Evolutionary conservation across 305 asterid species (phyloP), one percentile per base, ranked within the genome.

Genomic region (Fraxinus sp.): DNA sequence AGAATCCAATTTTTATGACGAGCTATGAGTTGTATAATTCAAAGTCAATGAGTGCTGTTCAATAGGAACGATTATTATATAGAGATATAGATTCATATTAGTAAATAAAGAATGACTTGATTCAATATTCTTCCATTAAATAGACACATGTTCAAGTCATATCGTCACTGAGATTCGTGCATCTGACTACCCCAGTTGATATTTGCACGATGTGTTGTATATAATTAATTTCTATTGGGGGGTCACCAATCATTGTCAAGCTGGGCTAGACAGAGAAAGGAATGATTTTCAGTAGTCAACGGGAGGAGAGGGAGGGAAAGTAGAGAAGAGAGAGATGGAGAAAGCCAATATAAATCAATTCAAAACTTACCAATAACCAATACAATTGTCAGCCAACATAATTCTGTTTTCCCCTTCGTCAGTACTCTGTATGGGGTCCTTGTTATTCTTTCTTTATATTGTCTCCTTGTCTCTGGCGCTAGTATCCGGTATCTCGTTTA

Each of bases 361-460:
- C 89, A 83, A 81, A 77, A 82, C 33, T 75, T 35, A 36, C 77
- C 43, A 41, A 14, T 46, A 13, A 46, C 18, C 18, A 46, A 32
- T 78, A 16, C 83, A 79, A 20, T 59, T 78, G 39, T 71, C 80
- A 75, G 14, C 66, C 85, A 7, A 26, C 57, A 84, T 52, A n/a
- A 87, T 82, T 80, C 74, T 75, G 32, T 81, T 83, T 77, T 72
- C 83, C 81, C 75, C n/a, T 62, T 80, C 80, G 10, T 62, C 71
- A 70, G n/a, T 81, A 22, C 39, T n/a, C 70, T 41, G 78, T 74
- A 93, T 91, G 96, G 96, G 78, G 77, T 86, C 84, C 77, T 75
- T 87, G 79, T 57, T 88, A 3, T 59, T 87, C 76, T 76, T 86
- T 78, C 85, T 90, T 62, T 28, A 4, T 70, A 24, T 84, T 66